These are phyloP conservation scores for Daedaleopsis nitida DNA, from an alignment of 768 basidiomycete species.

Conservation along the genomic window DNA sequence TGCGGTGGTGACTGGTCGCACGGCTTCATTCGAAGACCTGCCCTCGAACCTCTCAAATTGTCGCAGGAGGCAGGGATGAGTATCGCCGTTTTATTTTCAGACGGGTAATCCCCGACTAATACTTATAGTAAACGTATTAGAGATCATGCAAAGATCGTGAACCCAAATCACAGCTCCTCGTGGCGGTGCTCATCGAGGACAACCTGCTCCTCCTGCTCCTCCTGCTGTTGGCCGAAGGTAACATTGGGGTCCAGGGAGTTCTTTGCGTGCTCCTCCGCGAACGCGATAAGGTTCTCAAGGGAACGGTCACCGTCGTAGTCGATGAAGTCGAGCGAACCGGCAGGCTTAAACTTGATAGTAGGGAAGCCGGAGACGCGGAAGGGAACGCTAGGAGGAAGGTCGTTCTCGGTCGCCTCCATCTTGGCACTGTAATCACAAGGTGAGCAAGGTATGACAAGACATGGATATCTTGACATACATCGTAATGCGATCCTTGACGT, in stretches of 20 bases:
- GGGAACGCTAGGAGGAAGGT: conserved; percentile 82
- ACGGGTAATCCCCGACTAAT: conserved; percentile 14
- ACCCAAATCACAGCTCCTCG: conserved; percentile 27
- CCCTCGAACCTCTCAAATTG: no score
- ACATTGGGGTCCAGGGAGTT: conserved; percentile 57
- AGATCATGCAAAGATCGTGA: conserved; percentile 5
- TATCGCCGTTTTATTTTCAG: conserved; percentile 8
- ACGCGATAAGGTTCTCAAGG: conserved; percentile 81
- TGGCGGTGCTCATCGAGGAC: conserved; percentile 26
- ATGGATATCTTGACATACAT: conserved; percentile 55
- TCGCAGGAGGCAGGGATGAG: not conserved
- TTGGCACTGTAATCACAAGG: conserved; percentile 66
- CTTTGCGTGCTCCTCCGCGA: conserved; percentile 80
- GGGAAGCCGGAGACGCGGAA: conserved; percentile 93
- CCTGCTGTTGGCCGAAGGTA: conserved; percentile 25
- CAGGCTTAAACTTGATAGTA: conserved; percentile 94
- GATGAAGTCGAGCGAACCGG: conserved; percentile 82
- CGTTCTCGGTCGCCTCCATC: conserved; percentile 96
- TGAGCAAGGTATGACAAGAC: conserved; percentile 13
- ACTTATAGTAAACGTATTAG: conserved; percentile 14
- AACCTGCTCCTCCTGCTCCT: conserved; percentile 26
- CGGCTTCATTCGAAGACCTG: no score
- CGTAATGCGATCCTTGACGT: conserved; percentile 69
- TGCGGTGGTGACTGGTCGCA: no score
- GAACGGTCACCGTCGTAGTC: conserved; percentile 94